phyloP scores from a whole-genome alignment of 192 early-diverging fungal genomes.

The Rhizophagus sp. region DNA sequence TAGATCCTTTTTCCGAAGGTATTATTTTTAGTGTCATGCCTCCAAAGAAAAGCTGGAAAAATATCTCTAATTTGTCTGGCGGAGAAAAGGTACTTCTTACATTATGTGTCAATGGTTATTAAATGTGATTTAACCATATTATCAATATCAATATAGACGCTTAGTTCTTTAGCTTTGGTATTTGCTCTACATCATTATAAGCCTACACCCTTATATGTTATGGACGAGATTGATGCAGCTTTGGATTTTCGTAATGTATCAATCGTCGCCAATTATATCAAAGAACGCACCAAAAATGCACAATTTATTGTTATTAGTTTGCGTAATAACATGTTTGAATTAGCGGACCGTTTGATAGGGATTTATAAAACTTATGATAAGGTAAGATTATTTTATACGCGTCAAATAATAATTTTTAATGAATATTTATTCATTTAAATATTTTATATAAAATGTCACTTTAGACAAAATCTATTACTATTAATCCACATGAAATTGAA shows the following conservation, averaged over 20 bases:
- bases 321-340: conserved; percentile 99
- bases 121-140: not conserved
- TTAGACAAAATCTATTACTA: not conserved
- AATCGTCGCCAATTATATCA: conserved; percentile 99
- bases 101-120: not conserved
- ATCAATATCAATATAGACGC: conserved; percentile 58
- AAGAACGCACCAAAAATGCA: conserved; percentile 93
- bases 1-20: conserved; percentile 99
- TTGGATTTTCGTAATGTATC: conserved; percentile 99
- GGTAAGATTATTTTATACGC: conserved; percentile 10
- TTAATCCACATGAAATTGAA: not conserved
- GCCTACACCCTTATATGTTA: conserved; percentile 98
- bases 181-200: conserved; percentile 99
- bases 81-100: conserved; percentile 86
- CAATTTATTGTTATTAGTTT: conserved; percentile 99
- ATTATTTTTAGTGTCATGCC: conserved; percentile 99
- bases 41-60: conserved; percentile 99
- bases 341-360: conserved; percentile 96
- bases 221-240: conserved; percentile 99
- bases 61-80: conserved; percentile 98
- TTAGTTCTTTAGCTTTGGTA: conserved; percentile 97
- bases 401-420: not conserved
- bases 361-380: conserved; percentile 95
- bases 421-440: not conserved
- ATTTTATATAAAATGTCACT: not conserved